Evolutionary conservation across 768 basidiomycete genomes (phyloP).

Genomic region (Amanita rubescens): DNA sequence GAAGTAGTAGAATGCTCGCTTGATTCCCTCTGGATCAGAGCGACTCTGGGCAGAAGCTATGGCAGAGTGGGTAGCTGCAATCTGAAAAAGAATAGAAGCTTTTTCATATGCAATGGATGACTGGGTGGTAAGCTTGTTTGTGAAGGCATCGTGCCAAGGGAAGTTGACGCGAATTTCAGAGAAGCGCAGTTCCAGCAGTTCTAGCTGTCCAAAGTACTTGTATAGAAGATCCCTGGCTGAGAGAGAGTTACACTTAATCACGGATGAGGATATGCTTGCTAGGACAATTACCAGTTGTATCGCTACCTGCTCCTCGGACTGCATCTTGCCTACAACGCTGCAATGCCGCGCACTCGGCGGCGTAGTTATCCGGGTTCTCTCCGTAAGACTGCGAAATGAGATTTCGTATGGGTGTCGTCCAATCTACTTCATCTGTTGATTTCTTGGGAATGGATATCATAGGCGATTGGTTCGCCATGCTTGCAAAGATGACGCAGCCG

Average conservation of each 20-base stretch:
- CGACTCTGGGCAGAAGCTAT: constrained; percentile 83
- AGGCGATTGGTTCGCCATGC: constrained; percentile 71
- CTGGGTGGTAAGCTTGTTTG: constrained; percentile 86
- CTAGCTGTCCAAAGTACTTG: constrained; percentile 99
- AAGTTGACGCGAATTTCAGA: constrained; percentile 95
- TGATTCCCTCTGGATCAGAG: constrained; percentile 85
- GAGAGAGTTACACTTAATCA: constrained; percentile 5
- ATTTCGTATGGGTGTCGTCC: constrained; percentile 80
- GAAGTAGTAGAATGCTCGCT: constrained; percentile 90
- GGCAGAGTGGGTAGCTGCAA: constrained; percentile 88
- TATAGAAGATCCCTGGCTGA: constrained; percentile 87
- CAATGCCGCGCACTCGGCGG: constrained; percentile 74
- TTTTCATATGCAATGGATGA: constrained; percentile 98
- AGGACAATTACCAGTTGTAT: constrained; percentile 67
- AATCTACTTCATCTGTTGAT: constrained; percentile 94
- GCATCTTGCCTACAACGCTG: constrained; percentile 95
- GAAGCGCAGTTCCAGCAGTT: constrained; percentile 93
- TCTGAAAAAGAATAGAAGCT: constrained; percentile 94
- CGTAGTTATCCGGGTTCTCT: constrained; percentile 86
- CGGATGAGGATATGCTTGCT: neutral
- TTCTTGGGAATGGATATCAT: constrained; percentile 92
- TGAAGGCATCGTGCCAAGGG: constrained; percentile 97
- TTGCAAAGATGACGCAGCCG: neutral
- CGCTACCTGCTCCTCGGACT: constrained; percentile 92
- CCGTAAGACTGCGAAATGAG: constrained; percentile 90